phyloP scores from a whole-genome alignment of 2,329 filamentous ascomycete genomes.

The Phaeophleospora eucalypticola region DNA sequence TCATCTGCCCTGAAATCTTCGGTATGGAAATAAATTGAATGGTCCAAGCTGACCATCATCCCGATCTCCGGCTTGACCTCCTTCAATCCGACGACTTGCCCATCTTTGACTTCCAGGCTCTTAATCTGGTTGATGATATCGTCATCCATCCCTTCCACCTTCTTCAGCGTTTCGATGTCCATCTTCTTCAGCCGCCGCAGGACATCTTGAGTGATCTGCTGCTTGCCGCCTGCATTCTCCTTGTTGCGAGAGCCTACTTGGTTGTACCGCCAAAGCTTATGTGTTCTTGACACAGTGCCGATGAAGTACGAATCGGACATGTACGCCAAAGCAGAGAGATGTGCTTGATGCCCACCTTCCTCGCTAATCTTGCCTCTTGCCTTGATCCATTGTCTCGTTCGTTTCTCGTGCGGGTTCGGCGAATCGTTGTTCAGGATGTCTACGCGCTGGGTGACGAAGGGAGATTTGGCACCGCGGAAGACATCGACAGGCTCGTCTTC shows the following conservation, averaged over 20 bases:
- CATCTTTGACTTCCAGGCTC: conserved; percentile 36
- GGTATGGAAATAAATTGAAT: conserved; percentile 56
- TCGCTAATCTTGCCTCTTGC: conserved; percentile 69
- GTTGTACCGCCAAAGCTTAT: conserved; percentile 72
- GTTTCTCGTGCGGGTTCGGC: conserved; percentile 60
- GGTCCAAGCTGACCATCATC: conserved; percentile 83
- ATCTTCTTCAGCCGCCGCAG: conserved; percentile 43
- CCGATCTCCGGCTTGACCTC: conserved; percentile 60
- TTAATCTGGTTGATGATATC: conserved; percentile 52
- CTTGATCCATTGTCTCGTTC: conserved; percentile 66
- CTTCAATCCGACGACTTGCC: conserved; percentile 45
- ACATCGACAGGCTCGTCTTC: conserved; percentile 35
- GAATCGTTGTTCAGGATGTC: conserved; percentile 53
- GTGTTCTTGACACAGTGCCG: conserved; percentile 76
- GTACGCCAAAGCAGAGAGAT: conserved; percentile 85
- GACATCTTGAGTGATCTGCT: conserved; percentile 37
- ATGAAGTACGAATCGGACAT: conserved; percentile 87
- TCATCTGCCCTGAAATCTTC: conserved; percentile 52
- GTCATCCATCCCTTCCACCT: conserved; percentile 43
- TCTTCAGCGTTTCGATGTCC: conserved; percentile 41
- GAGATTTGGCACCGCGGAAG: conserved; percentile 39
- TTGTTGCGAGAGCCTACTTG: conserved; percentile 15
- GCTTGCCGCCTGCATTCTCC: conserved; percentile 18
- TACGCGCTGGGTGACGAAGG: conserved; percentile 56
- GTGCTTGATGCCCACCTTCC: conserved; percentile 70